Evolutionary conservation across 495 filamentous ascomycete species (phyloP).

Genomic region (Massariosphaeria phaeospora): DNA sequence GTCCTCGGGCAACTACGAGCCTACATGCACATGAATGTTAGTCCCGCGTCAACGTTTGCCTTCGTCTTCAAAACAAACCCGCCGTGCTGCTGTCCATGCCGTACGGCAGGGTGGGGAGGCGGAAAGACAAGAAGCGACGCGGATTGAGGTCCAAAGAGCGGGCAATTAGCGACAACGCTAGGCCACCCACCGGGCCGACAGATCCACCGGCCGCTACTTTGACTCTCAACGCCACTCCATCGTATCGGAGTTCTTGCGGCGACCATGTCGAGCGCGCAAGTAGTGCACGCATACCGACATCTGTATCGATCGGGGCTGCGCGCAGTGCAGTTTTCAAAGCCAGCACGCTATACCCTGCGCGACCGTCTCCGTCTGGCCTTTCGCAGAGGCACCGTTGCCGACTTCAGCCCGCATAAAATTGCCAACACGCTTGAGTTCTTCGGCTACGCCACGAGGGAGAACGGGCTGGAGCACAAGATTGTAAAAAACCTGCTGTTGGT

Average conservation of each 20-base stretch:
- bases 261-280: conserved; percentile 40
- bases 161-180: no score
- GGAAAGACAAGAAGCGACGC: no score
- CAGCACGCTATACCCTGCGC: conserved; percentile 62
- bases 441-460: conserved; percentile 56
- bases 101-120: no score
- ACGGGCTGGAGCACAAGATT: conserved; percentile 74
- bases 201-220: no score
- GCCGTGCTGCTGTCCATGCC: background rate
- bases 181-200: no score
- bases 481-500: conserved; percentile 67
- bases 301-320: conserved; percentile 69
- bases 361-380: conserved; percentile 66
- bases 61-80: background rate
- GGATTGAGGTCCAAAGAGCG: no score
- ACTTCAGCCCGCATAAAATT: conserved; percentile 58
- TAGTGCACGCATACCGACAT: conserved; percentile 73
- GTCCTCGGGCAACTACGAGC: background rate
- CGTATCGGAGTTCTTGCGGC: background rate
- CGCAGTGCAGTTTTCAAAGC: conserved; percentile 74
- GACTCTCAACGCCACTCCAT: background rate
- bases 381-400: conserved; percentile 49
- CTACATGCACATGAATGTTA: no score
- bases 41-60: background rate
- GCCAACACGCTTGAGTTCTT: conserved; percentile 75